Conservation (phyloP, 306 rosid species). For the apple (Malus domestica) region ASM211411v1 NC_041789.1:7252001-7252500, state of each 20-base stretch:
- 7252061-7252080: no score
- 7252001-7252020: no score
- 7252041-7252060: not conserved
- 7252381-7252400: not conserved
- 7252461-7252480: no score
- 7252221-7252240: not conserved
- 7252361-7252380: fast-evolving
- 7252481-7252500: no score
- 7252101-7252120: not conserved
- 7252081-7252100: not conserved
- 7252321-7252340: not conserved
- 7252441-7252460: no score
- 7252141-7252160: not conserved
- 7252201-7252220: not conserved
- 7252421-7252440: no score
- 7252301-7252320: not conserved
- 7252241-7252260: not conserved
- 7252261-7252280: no score
- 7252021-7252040: not conserved
- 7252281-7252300: not conserved
- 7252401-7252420: no score
- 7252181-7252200: not conserved
- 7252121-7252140: not conserved
- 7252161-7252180: no score
- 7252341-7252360: no score